Conservation (phyloP, 2,329 filamentous ascomycete species). For the Diaporthe sp. region DNA sequence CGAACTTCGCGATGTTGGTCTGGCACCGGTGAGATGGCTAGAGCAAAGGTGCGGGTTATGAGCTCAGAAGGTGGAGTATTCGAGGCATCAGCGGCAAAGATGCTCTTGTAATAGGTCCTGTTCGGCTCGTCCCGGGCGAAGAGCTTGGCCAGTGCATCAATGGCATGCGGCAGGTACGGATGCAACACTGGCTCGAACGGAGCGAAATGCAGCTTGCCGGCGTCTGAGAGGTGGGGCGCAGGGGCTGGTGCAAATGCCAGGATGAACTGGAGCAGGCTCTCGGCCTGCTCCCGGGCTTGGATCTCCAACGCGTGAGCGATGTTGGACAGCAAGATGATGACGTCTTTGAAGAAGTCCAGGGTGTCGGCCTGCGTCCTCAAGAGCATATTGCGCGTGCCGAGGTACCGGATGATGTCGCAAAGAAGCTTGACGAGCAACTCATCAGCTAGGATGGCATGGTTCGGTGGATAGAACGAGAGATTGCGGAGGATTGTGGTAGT, state of each 20-base stretch:
- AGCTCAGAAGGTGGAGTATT: slow-evolving; percentile 80
- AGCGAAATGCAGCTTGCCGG: slow-evolving; percentile 76
- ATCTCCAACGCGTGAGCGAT: slow-evolving; percentile 85
- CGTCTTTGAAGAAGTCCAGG: slow-evolving; percentile 97
- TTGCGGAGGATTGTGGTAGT: slow-evolving; percentile 95
- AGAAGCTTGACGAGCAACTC: slow-evolving; percentile 85
- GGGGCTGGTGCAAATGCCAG: slow-evolving; percentile 90
- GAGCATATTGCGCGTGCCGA: slow-evolving; percentile 91
- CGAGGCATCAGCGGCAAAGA: slow-evolving; percentile 81
- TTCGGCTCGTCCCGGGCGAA: slow-evolving; percentile 95
- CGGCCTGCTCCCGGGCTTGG: slow-evolving; percentile 87
- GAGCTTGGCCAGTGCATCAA: slow-evolving; percentile 92
- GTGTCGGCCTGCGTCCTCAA: slow-evolving; percentile 86
- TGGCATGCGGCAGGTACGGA: slow-evolving; percentile 88
- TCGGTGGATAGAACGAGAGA: slow-evolving; percentile 84
- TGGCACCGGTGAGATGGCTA: slow-evolving; percentile 88
- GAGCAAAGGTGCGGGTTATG: slow-evolving; percentile 86
- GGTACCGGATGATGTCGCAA: slow-evolving; percentile 84
- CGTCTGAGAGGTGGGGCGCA: slow-evolving; percentile 68
- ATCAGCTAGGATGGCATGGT: slow-evolving; percentile 81
- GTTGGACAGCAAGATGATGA: slow-evolving; percentile 91
- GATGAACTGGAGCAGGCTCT: slow-evolving; percentile 89
- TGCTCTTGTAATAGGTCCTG: slow-evolving; percentile 82
- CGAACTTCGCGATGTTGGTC: slow-evolving; percentile 71
- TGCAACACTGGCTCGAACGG: slow-evolving; percentile 85